Evolutionary conservation across 352 stramenopile genomes (phyloP), one percentile per base, ranked within the genome.

Genomic region (Globisporangium uncinulatum): DNA sequence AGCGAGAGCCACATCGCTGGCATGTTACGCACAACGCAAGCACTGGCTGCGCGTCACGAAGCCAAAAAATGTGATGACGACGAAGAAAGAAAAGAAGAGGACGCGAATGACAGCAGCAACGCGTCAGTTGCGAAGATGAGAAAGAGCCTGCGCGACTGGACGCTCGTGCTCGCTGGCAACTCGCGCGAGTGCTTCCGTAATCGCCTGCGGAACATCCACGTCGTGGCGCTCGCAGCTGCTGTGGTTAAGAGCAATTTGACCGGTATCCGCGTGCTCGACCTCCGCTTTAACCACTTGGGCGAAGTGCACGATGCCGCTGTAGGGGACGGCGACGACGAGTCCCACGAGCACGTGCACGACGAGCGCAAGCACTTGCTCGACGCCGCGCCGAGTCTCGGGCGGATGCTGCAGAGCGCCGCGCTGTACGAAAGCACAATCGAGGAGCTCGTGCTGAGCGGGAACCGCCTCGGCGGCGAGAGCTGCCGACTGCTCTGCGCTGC

Each of bases 161-260:
- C 36, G 29, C 61, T 89, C 29, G 67, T 73, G 42, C 47, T 89
- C 15, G 72, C 72, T 15, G 79, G 79, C 13, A 89, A 86, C 51
- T 73, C 65, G 39, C 71, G 69, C 34, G 74, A 85, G 43, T 67
- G 71, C 46, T 89, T 89, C 60, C 67, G 71, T 55, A 69, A 83
- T 36, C 70, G 76, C 49, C 56, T 87, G 42, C 79, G 79, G 51
- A 89, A 89, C 56, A 84, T 86, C 51, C 76, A 89, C 32, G 58
- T 89, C 19, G 66, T 84, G 15, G 76, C 79, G 51, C 71, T 89
- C 42, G 62, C 64, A 7, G 65, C 67, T 31, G 72, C 79, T 0
- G 36, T 89, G 31, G 62, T 83, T 57, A 83, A 79, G 58, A 82
- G 65, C 62, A 67, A 68, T 14, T 56, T 87, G 0, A 41, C 65